Evolutionary conservation across 257 asterid species (phyloP).

Genomic region (Solanum neorickii): DNA sequence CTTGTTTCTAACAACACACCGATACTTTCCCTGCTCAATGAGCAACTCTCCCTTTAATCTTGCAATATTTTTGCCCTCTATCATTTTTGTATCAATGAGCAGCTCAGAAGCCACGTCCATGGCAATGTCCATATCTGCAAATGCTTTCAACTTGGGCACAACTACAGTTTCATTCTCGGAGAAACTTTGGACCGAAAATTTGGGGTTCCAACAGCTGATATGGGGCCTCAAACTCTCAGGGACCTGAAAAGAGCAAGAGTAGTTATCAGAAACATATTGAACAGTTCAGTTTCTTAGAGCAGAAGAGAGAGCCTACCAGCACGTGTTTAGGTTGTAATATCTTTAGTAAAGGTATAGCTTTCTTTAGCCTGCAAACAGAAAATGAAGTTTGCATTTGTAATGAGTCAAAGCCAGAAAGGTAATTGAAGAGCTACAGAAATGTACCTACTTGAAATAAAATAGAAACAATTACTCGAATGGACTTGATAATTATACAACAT

Average conservation of each 20-base stretch:
- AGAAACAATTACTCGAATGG: neutral
- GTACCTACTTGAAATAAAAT: neutral
- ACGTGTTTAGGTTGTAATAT: conserved; percentile 58
- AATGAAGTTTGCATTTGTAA: neutral
- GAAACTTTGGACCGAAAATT: conserved; percentile 32
- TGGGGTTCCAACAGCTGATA: conserved; percentile 10
- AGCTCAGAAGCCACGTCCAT: conserved; percentile 22
- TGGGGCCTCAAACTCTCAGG: conserved; percentile 45
- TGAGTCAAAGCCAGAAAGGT: neutral
- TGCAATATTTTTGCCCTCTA: conserved; percentile 21
- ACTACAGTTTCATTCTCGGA: conserved; percentile 26
- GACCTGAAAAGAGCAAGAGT: conserved; percentile 26
- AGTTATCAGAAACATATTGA: neutral
- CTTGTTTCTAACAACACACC: conserved; percentile 19
- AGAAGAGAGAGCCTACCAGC: conserved; percentile 32
- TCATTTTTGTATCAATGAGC: conserved; percentile 29
- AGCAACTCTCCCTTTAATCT: conserved; percentile 55
- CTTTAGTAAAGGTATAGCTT: conserved; percentile 37
- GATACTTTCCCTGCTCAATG: conserved; percentile 41
- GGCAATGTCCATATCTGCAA: conserved; percentile 37
- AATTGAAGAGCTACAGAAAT: neutral
- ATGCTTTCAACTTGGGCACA: conserved; percentile 31
- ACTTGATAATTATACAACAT: neutral
- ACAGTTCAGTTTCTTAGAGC: neutral
- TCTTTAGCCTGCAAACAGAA: conserved; percentile 31